These are phyloP conservation scores for Dactylis glomerata DNA, from an alignment of 176 grass and related monocot genomes.

Conservation along the genomic window DNA sequence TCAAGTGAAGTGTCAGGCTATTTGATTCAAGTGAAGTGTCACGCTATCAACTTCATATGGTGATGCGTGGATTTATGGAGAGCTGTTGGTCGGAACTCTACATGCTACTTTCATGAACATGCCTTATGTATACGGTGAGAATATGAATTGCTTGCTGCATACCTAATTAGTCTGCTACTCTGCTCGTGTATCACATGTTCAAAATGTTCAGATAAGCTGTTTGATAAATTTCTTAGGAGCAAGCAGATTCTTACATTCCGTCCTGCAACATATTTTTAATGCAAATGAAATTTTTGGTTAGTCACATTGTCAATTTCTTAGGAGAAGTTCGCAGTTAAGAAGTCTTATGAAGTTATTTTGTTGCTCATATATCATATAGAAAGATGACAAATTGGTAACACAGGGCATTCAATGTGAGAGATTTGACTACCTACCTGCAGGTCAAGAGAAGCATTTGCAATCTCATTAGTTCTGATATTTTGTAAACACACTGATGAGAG, in stretches of 20 bases:
- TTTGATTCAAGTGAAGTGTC: not conserved
- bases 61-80: not conserved
- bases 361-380: no score
- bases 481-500: no score
- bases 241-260: not conserved
- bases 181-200: not conserved
- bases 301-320: no score
- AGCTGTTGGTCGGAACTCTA: not conserved
- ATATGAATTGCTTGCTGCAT: not conserved
- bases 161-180: not conserved
- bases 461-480: no score
- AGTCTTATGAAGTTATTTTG: no score
- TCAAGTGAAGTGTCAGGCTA: no score
- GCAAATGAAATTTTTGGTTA: no score
- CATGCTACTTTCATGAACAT: not conserved
- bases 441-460: no score
- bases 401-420: no score
- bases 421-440: no score
- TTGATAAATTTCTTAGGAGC: not conserved
- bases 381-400: no score
- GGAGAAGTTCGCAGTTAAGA: no score
- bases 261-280: not conserved
- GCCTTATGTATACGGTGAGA: not conserved
- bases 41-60: not conserved
- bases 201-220: not conserved